Evolutionary conservation across 2,329 filamentous ascomycete genomes (phyloP), one percentile per base, ranked within the genome.

Genomic region (Trematosphaeria pertusa): DNA sequence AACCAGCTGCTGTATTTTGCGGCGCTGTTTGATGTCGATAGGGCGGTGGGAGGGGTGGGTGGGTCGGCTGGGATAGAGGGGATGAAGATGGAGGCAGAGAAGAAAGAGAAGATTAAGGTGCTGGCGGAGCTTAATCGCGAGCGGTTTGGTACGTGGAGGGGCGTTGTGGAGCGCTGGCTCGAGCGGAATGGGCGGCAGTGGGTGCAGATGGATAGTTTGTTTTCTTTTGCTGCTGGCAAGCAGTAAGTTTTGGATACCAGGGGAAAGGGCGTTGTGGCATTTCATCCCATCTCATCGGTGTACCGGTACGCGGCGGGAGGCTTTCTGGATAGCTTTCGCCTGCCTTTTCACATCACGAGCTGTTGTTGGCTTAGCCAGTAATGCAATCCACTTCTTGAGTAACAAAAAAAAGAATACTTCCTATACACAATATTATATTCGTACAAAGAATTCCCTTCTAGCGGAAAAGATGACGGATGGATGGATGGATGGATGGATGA

Each of bases 1-100:
- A 97, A 96, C 71, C 94, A 99, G 74, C 79, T 99, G 31, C 76
- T 97, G 43, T 99, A 96, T 75, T 88, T 92, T 69, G 83, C 88
- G 21, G 82, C 82, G 37, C 74, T 97, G 44, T 99, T 91, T 79
- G 92, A 99, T 72, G 88, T 95, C 3, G 92, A 97, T 52, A 91
- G 89, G 74, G 88, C 88, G 11, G 83, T 84, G 55, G 69, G 62
- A 45, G 75, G 75, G 6, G 76, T 61, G 4, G 54, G 42, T 4
- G 73, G 40, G 69, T 68, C 2, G 75, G 42, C 84, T 50, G 73
- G 39, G 68, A 68, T 3, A 75, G 46, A 84, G 49, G 81, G n/a
- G n/a, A n/a, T 84, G 52, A 81, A 78, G 50, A 86, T 88, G 31
- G 85, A 82, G 24, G 59, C 21, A 3, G 71, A 48, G 74, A 70